Evolutionary conservation across 1,284 basidiomycete species (phyloP), one percentile per base, ranked within the genome.

Genomic region (Waitea zeae): DNA sequence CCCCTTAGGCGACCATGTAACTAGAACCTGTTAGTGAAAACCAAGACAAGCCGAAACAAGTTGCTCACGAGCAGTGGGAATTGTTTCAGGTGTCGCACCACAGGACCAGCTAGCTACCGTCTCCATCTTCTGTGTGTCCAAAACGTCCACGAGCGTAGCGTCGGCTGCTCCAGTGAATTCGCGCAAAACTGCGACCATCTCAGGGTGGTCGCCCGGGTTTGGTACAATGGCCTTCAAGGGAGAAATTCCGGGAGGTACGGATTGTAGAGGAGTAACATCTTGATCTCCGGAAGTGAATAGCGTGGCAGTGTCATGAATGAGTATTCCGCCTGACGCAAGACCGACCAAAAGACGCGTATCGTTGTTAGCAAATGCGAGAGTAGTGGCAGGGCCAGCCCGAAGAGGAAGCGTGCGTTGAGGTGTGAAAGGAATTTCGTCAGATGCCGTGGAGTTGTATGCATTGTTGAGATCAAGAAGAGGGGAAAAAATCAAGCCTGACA

Each of bases 1-100:
- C 31, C 84, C 86, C 49, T 83, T 86, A 2, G 82, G 75, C 2
- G 86, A 88, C 84, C 86, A 89, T 14, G 73, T 70, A 4, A 77
- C 77, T 78, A 41, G 15, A 38, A 13, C 31, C 30, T 24, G 31
- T 49, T 13, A 46, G 39, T 29, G 20, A 6, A 33, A 35, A 17
- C 15, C 12, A 14, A 39, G 19, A 40, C 37, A 26, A 34, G 31
- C 24, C 22, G n/a, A 34, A 32, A 20, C 31, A 33, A 34, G 17
- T 39, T 14, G 58, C 73, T 37, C 39, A 81, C 79, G 57, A 38
- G 70, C 61, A 12, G 64, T 63, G 1, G 74, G 71, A 22, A 56
- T 61, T 12, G 64, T 61, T 37, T 62, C 60, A 2, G 56, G 52
- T 0, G 61, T 54, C 34, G 65, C 61, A 13, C 59, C 61, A 15